Conservation (phyloP, 768 basidiomycete genomes). For the Coprinopsis cinerea region DNA sequence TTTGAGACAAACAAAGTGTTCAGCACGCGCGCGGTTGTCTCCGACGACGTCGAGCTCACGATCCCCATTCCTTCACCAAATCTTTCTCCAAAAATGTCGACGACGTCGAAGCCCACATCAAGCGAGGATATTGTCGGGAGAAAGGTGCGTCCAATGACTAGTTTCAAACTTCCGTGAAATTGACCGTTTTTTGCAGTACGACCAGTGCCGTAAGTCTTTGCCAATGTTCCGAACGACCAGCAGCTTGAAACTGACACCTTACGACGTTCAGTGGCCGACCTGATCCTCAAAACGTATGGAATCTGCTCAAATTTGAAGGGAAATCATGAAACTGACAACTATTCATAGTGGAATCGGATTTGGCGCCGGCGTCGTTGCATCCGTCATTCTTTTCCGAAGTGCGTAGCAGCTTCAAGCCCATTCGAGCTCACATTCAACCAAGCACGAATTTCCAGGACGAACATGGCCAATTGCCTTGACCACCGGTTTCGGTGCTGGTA, state of each 20-base stretch:
- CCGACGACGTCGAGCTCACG: slow-evolving; percentile 21
- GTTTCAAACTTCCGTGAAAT: not conserved
- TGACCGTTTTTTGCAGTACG: slow-evolving; percentile 47
- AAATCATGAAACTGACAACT: slow-evolving; percentile 8
- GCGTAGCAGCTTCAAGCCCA: too few relatives aligned
- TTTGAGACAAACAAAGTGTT: slow-evolving; percentile 12
- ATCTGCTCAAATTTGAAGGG: not conserved
- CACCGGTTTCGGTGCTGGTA: slow-evolving; percentile 82
- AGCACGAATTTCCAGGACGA: slow-evolving; percentile 51
- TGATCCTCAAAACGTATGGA: slow-evolving; percentile 78
- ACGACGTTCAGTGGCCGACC: slow-evolving; percentile 24
- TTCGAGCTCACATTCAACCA: too few relatives aligned
- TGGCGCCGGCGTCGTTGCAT: slow-evolving; percentile 81
- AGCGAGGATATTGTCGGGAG: slow-evolving; percentile 88
- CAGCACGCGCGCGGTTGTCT: slow-evolving; percentile 25
- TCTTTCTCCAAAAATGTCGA: slow-evolving; percentile 48
- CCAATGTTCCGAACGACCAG: slow-evolving; percentile 4
- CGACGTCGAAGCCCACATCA: slow-evolving; percentile 58
- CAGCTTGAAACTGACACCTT: slow-evolving; percentile 8
- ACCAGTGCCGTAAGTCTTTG: slow-evolving; percentile 69
- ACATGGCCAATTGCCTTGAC: slow-evolving; percentile 87
- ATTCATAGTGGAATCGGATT: slow-evolving; percentile 74
- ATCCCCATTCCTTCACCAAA: slow-evolving; percentile 10
- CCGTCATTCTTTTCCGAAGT: slow-evolving; percentile 90
- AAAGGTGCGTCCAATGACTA: slow-evolving; percentile 55